These are phyloP conservation scores for Gossypium rotundifolium DNA, from an alignment of 345 rosid species.

Conservation along the genomic window DNA sequence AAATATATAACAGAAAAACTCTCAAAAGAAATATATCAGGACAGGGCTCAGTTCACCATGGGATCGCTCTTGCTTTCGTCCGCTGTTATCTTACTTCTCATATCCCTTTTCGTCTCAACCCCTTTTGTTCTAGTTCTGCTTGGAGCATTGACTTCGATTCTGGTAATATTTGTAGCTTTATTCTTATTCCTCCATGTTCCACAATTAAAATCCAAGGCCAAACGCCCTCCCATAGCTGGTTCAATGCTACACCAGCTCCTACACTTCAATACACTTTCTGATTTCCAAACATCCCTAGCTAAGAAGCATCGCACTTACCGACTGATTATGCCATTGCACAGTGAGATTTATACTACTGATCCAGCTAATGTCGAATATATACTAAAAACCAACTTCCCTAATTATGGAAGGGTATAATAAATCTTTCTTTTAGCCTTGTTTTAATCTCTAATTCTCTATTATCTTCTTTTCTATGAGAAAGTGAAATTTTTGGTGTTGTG, in stretches of 20 bases:
- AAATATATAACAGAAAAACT: not conserved
- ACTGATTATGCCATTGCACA: not conserved
- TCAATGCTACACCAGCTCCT: not conserved
- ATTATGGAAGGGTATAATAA: constrained; percentile 12
- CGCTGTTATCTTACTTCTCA: not conserved
- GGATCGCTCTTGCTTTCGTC: not conserved
- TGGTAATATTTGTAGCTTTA: not conserved
- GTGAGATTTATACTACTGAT: constrained; percentile 10
- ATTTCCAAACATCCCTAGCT: constrained; percentile 8
- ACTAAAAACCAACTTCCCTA: constrained; percentile 12
- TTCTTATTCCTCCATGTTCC: constrained; percentile 1
- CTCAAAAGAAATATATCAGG: too few relatives aligned
- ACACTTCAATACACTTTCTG: not conserved
- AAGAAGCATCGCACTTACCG: constrained; percentile 6
- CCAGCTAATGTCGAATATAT: constrained; percentile 11
- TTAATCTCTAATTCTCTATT: not conserved
- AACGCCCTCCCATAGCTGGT: constrained; percentile 12
- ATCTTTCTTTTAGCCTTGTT: not conserved
- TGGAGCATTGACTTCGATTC: not conserved
- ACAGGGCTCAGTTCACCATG: not conserved
- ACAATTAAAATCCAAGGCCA: not conserved
- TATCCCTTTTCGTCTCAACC: constrained; percentile 2
- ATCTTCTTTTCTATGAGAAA: not conserved
- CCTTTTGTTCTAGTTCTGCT: not conserved
- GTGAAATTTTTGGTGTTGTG: constrained; percentile 15